Evolutionary conservation across 2,329 filamentous ascomycete species (phyloP), one percentile per base, ranked within the genome.

Genomic region (Xylaria sp.): DNA sequence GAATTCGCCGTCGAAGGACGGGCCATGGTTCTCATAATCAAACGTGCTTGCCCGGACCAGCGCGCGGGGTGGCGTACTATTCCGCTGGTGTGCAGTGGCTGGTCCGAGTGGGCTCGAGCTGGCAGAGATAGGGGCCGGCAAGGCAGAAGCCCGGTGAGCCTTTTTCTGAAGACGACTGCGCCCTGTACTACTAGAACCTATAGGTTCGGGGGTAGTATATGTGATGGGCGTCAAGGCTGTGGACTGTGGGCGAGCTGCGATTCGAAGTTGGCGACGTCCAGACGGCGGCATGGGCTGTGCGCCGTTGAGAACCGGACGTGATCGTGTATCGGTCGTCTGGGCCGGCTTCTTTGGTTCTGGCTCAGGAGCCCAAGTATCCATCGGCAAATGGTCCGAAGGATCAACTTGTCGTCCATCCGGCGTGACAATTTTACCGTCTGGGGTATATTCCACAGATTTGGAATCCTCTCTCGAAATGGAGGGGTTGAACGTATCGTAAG

Each of bases 391-490:
- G 78, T 95, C 92, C 0, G 91, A 93, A 0, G 92, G 92, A 75
- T 95, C 92, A 64, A 95, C 87, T 74, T 93, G 90, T 64, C 90
- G 86, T 6, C 92, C 92, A 76, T 93, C 91, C 71, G 92, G 86
- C 0, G 89, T 91, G 62, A 94, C 89, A 69, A 94, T 93, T 75
- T 93, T 93, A 9, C 88, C 90, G 60, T 87, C 85, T 0, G 84
- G 81, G 71, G 85, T 82, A 59, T 82, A 83, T 57, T 84, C 82
- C 1, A 77, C 74, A 6, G 75, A 76, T 5, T 75, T 74, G 2
- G 75, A 68, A 6, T 68, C 60, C 17, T 81, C 79, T 38, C 77
- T 78, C 28, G 77, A 78, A 17, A 85, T 72, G 4, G 79, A 80
- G 0, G 92, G 90, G 70, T 94, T 94, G 71, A 93, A 84, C 0